Conservation (phyloP, 352 stramenopile genomes). For the Phytophthora tubulina region DNA sequence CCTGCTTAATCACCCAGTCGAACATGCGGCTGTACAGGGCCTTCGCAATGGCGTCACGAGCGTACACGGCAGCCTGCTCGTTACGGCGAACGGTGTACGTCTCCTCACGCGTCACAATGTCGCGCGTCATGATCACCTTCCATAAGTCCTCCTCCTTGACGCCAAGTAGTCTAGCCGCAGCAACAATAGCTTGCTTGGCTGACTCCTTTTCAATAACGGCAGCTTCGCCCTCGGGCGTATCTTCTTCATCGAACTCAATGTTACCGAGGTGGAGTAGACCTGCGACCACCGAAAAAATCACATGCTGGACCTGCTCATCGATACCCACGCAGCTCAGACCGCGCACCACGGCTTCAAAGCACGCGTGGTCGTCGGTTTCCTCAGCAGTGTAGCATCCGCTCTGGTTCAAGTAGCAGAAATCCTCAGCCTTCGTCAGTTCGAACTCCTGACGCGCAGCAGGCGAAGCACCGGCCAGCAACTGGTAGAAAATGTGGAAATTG, state of each 20-base stretch:
- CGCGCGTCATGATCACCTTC: constrained; percentile 88
- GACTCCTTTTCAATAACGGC: constrained; percentile 77
- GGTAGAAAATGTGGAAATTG: constrained; percentile 97
- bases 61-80: constrained; percentile 87
- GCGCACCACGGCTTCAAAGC: constrained; percentile 77
- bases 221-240: constrained; percentile 83
- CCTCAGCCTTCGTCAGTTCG: constrained; percentile 76
- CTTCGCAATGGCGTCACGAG: constrained; percentile 94
- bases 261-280: constrained; percentile 97
- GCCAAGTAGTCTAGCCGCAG: constrained; percentile 72
- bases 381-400: constrained; percentile 93
- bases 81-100: constrained; percentile 87
- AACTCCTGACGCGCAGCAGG: constrained; percentile 63
- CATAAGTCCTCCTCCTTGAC: constrained; percentile 69
- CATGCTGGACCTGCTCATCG: constrained; percentile 66
- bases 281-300: constrained; percentile 94
- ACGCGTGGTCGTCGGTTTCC: constrained; percentile 92
- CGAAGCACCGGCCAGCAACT: constrained; percentile 84
- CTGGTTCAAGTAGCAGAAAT: constrained; percentile 96
- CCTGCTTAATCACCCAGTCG: constrained; percentile 92
- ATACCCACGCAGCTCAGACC: constrained; percentile 86
- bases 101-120: constrained; percentile 87
- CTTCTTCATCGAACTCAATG: constrained; percentile 94
- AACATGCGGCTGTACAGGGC: constrained; percentile 94
- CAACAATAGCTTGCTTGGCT: constrained; percentile 65